Base-by-base conservation (phyloP, 805 yeast species). In the Yarrowia sp. region DNA sequence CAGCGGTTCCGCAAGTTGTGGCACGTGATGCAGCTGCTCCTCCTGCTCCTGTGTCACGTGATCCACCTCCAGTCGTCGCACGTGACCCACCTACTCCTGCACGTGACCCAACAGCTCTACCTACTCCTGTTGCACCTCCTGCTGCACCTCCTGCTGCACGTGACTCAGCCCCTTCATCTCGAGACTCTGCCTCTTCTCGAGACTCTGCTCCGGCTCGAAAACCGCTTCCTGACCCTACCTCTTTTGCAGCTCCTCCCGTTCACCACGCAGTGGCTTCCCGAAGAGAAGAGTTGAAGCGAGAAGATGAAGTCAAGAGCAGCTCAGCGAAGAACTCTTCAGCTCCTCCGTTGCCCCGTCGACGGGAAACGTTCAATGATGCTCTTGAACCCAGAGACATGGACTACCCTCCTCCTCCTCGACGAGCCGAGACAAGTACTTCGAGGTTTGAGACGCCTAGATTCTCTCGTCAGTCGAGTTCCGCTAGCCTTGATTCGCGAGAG, bases 181-280 rank as follows among this genome's bases (percentile, higher is more conserved):
- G 46, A 16, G 63, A 42, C 16, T 38, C 42, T 1, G 32, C 26
- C 5, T n/a, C 56, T 0, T 32, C 56, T n/a, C 42, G 43, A 10
- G 40, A 15, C 8, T 26, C 61, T n/a, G 40, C 22, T 35, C 11
- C 58, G 1, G 40, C 38, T 12, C 48, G 49, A 15, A 56, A 56
- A 45, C 65, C 52, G 10, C 42, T 59, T 1, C 65, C 65, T 4
- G 66, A 58, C 19, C 53, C 55, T 0, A n/a, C 68, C 8, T 43
- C 46, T 14, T 48, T 56, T 19, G 50, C 55, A 5, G 52, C 69
- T 19, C 55, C 67, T 42, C 68, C 69, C 3, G 67, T 59, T 11
- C 55, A 59, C 19, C 55, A 59, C 61, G 68, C 55, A 5, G 55
- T 58, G 8, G 41, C 40, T 19, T 45, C 68, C 7, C 15, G 36